Base-by-base conservation (phyloP, 2,329 filamentous ascomycete species). In the Exophiala sp. region DNA sequence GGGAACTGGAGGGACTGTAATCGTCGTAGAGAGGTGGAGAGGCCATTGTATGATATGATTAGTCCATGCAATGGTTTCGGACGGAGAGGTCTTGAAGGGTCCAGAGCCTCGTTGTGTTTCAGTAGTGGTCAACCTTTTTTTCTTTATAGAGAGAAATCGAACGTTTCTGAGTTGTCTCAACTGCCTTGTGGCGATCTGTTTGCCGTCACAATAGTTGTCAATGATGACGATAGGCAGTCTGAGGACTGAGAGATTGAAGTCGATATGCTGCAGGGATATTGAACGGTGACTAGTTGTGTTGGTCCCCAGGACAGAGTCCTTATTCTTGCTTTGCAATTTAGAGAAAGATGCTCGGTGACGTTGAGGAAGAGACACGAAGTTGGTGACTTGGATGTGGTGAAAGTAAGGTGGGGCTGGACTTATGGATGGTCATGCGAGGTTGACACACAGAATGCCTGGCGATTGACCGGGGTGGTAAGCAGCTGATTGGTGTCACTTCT, bases 381-480 rank as follows among this genome's bases (percentile, higher is more conserved):
- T 38, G 35, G 35, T 12, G 5, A 38, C 5, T 12, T 20, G 33
- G 42, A n/a, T 45, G 57, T 60, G 21, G 57, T 60, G 47, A 40
- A 60, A 60, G 42, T 57, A 60, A 60, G 54, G 57, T 60, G 57
- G 48, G 45, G 40, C 43, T 40, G 52, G 35, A 52, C 45, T 29
- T 44, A 29, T n/a, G 39, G 24, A 48, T 54, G 52, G 46, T 56
- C 47, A 57, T 54, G 52, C 57, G 51, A 57, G 57, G 51, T 57
- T 52, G 57, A 52, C 54, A 51, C 46, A 35, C 34, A 16, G 34
- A 40, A n/a, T 20, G 14, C 36, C 20, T 32, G 29, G 38, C 16
- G 46, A 51, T 29, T 29, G 41, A 38, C 33, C 21, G 40, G 48
- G 16, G 20, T 12, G 45, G 21, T 12, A 43, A 24, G 11, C 21